These are phyloP conservation scores for Phaffomyces opuntiae DNA, from an alignment of 805 yeast genomes.

Conservation along the genomic window DNA sequence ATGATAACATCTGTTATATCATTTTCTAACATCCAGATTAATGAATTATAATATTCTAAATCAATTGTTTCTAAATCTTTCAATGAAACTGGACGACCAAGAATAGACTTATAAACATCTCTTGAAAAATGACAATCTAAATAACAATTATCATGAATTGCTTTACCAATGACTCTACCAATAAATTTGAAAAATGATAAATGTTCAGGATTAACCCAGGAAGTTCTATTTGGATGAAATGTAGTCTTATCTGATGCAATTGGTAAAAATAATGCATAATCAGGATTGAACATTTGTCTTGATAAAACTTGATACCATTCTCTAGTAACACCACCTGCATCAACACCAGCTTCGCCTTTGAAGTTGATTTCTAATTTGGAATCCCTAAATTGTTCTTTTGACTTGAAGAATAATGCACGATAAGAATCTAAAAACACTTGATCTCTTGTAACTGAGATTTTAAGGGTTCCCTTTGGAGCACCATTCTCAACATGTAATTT, in stretches of 20 bases:
- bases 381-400: slow-evolving; percentile 63
- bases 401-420: slow-evolving; percentile 70
- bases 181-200: slow-evolving; percentile 87
- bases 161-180: slow-evolving; percentile 92
- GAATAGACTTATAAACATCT: slow-evolving; percentile 84
- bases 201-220: slow-evolving; percentile 91
- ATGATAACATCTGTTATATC: slow-evolving; percentile 93
- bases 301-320: slow-evolving; percentile 96
- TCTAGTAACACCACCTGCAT: slow-evolving; percentile 96
- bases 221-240: slow-evolving; percentile 90
- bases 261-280: slow-evolving; percentile 85
- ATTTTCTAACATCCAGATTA: slow-evolving; percentile 94
- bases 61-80: slow-evolving; percentile 94
- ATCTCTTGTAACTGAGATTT: slow-evolving; percentile 72
- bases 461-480: slow-evolving; percentile 37
- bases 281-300: slow-evolving; percentile 93
- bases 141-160: slow-evolving; percentile 78
- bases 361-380: slow-evolving; percentile 76
- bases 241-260: slow-evolving; percentile 90
- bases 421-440: slow-evolving; percentile 91
- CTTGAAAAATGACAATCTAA: slow-evolving; percentile 93
- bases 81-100: slow-evolving; percentile 73
- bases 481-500: slow-evolving; percentile 47
- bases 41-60: slow-evolving; percentile 83
- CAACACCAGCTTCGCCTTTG: slow-evolving; percentile 92